Evolutionary conservation across 2,329 filamentous ascomycete species (phyloP), one percentile per base, ranked within the genome.

Genomic region (Colletotrichum musicola): DNA sequence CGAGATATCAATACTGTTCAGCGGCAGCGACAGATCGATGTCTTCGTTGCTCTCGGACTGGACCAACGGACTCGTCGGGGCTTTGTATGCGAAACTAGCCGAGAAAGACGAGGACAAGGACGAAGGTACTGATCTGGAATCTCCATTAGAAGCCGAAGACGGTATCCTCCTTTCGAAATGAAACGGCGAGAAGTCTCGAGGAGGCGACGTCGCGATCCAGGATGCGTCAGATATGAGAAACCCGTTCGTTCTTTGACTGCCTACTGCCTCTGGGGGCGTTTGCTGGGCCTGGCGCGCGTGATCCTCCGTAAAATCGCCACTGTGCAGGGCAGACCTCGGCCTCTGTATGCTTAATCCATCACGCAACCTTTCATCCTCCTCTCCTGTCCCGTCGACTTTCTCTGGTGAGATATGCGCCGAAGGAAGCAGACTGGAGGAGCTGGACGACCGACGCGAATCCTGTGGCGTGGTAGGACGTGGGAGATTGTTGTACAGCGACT

Each of bases 61-160:
- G 1, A 97, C 95, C 12, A 99, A 84, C 14, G 96, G 96, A 74
- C 95, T 98, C 2, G 96, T 98, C 0, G 96, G 95, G 2, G 93
- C 89, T 79, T 95, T 92, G 70, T 97, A 92, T 38, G 92, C 86
- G 77, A 97, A 98, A 73, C 89, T 94, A 2, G 90, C 92, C 0
- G 92, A 91, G 14, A 93, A 85, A 1, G 93, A 92, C 7, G 91
- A 94, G 3, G 90, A 91, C 10, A 92, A 75, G 1, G 89, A 90
- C 7, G 91, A 90, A 18, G 86, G 82, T 22, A 83, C 80, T 0
- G 85, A 83, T 53, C 77, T 79, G 61, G 81, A 82, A 10, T 79
- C 80, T 40, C 80, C 78, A 14, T 71, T 71, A 49, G 77, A 76
- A 22, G 77, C 75, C n/a, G 73, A 71, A n/a, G 75, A 72, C 3